These are phyloP conservation scores for Nemania bipapillata DNA, from an alignment of 2,329 filamentous ascomycete species.

Conservation along the genomic window DNA sequence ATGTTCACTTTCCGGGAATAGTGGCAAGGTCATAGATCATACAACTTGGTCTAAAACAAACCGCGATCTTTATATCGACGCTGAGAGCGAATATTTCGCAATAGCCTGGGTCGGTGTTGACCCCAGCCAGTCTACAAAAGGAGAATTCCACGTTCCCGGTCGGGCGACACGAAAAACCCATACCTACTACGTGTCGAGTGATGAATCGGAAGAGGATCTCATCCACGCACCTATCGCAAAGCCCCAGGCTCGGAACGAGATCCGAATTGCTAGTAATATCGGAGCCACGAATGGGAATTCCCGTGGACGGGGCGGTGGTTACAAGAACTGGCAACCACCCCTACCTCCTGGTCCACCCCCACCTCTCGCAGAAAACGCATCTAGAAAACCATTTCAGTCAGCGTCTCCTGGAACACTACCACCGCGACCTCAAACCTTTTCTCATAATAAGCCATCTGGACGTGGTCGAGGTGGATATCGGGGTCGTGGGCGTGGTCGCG, in stretches of 20 bases:
- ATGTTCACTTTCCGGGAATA: conserved; percentile 55
- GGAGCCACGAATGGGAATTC: conserved; percentile 28
- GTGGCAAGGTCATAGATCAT: conserved; percentile 46
- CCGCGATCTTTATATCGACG: conserved; percentile 62
- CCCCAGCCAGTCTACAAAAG: conserved; percentile 1
- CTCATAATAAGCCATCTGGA: conserved; percentile 20
- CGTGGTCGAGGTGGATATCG: conserved; percentile 52
- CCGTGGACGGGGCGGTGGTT: conserved; percentile 20
- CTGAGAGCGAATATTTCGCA: conserved; percentile 54
- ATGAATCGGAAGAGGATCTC: conserved; percentile 51
- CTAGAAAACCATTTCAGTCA: conserved; percentile 34
- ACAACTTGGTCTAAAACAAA: conserved; percentile 66
- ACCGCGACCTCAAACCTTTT: conserved; percentile 39
- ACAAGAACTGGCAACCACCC: conserved; percentile 42
- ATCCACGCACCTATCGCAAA: conserved; percentile 46
- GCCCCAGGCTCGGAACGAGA: conserved; percentile 40
- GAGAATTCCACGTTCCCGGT: conserved; percentile 46
- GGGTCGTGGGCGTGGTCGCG: conserved; percentile 38
- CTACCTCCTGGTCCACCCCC: conserved; percentile 46
- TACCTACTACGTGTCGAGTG: conserved; percentile 50
- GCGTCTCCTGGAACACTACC: conserved; percentile 42
- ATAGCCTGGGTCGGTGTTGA: conserved; percentile 50
- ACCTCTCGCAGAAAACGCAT: conserved; percentile 15
- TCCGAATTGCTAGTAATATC: conserved; percentile 49
- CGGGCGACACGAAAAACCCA: conserved; percentile 46